phyloP scores from a whole-genome alignment of 2,329 filamentous ascomycete genomes.

The Alternaria viburni region DNA sequence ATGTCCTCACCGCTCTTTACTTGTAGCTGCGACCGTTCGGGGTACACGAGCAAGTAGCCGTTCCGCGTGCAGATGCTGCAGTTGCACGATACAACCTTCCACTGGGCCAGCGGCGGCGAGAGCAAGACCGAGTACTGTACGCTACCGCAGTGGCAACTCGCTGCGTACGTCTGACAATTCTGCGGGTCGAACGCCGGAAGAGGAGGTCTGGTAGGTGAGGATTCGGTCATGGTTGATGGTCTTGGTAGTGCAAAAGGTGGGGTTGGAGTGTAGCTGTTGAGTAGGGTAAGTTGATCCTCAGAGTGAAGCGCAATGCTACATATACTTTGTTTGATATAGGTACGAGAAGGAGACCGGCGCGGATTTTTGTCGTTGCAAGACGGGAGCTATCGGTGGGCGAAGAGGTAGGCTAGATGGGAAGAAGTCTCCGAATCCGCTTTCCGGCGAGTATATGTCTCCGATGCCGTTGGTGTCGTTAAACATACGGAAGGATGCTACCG shows the following conservation, averaged over 20 bases:
- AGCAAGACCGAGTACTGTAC: constrained; percentile 58
- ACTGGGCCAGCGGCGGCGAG: constrained; percentile 56
- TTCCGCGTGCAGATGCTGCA: constrained; percentile 60
- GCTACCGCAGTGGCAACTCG: constrained; percentile 59
- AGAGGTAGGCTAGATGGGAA: neutral
- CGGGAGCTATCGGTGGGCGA: neutral
- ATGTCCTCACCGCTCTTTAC: constrained; percentile 34
- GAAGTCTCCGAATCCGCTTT: constrained; percentile 5
- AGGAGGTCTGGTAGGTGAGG: neutral
- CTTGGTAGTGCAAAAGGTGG: constrained; percentile 10
- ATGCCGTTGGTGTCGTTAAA: neutral
- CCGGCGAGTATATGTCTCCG: constrained; percentile 1
- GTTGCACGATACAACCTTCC: constrained; percentile 57
- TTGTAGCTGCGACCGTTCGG: constrained; percentile 26
- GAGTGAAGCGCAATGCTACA: constrained; percentile 6
- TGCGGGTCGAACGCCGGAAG: neutral
- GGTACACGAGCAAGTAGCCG: constrained; percentile 58
- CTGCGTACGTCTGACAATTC: constrained; percentile 36
- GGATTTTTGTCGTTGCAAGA: neutral
- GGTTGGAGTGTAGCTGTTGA: neutral
- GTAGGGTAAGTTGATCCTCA: neutral
- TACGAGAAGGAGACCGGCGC: neutral
- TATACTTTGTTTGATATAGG: constrained; percentile 15
- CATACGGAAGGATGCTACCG: neutral
- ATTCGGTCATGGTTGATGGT: neutral